Conservation (phyloP, 768 basidiomycete species). For the Suillus weaverae region DNA sequence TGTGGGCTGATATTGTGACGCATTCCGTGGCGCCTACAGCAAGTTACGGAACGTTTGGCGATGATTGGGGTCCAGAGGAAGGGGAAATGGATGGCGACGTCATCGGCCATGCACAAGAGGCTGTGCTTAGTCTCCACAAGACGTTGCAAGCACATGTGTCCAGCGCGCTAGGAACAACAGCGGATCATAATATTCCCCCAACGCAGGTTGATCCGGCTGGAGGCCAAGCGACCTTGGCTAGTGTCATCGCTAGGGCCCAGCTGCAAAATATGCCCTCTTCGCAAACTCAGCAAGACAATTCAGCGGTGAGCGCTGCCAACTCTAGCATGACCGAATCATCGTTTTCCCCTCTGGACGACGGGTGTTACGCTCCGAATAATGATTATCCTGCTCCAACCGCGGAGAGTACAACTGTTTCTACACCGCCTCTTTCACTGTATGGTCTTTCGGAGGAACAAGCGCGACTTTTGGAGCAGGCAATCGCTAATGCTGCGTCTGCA, state of each 20-base stretch:
- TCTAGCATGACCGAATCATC: constrained; percentile 17
- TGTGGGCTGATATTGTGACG: constrained; percentile 64
- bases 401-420: constrained; percentile 9
- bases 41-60: constrained; percentile 15
- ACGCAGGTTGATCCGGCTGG: constrained; percentile 44
- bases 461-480: constrained; percentile 66
- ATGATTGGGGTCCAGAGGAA: constrained; percentile 47
- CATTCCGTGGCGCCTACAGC: constrained; percentile 22
- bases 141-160: constrained; percentile 60
- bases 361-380: constrained; percentile 1
- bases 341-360: constrained; percentile 8
- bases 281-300: constrained; percentile 14
- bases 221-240: constrained; percentile 68
- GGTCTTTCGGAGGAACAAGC: constrained; percentile 76
- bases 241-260: constrained; percentile 72
- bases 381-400: constrained; percentile 12
- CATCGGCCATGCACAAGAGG: constrained; percentile 49
- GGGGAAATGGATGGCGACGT: constrained; percentile 56
- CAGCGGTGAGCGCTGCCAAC: constrained; percentile 4
- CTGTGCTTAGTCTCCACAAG: constrained; percentile 54
- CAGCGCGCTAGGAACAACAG: constrained; percentile 45
- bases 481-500: constrained; percentile 70
- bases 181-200: constrained; percentile 31
- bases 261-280: constrained; percentile 41
- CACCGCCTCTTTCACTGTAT: constrained; percentile 59